Base-by-base conservation (phyloP, 1,284 basidiomycete genomes). In the Rugosomyces carneus region DNA sequence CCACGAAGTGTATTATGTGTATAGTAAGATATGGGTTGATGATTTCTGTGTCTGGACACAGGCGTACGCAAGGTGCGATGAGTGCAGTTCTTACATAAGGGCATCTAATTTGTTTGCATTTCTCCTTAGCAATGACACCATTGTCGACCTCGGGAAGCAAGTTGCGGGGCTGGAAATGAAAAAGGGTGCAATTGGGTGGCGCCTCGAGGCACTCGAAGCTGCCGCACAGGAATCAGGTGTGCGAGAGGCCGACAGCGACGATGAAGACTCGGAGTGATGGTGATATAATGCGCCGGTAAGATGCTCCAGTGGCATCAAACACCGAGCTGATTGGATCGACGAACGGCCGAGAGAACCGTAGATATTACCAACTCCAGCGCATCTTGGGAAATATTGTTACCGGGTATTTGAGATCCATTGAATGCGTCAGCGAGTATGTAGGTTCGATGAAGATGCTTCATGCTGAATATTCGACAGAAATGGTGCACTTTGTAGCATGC, bases 1-100 rank as follows among this genome's bases (percentile, higher is more conserved):
- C 55, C 85, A 89, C 54, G 87, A 88, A 51, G 81, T 85, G 9
- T 90, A 89, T 64, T 89, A 88, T 60, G 71, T 89, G 19, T 90
- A 89, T 62, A 82, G 78, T 62, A 88, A 87, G 59, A 75, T 89
- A 36, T 90, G 87, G 87, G 53, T 89, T 34, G 82, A 89, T 53
- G 88, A 89, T 58, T 81, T 86, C 56, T 85, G 82, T 55, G 72
- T 80, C 13, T 89, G 87, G 87, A 68, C 75, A 31, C 82, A 85
- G 56, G 68, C 73, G 11, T 69, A 71, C 57, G 77, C 80, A 20
- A 77, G 71, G 87, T 53, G 36, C 35, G 51, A 37, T n/a, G 18
- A 20, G 1, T 6, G 7, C 26, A 3, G n/a, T 18, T 19, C 15
- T 13, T 19, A 21, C 34, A 13, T 8, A 26, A 2, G 3, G 36